Evolutionary conservation across 257 asterid genomes (phyloP), one percentile per base, ranked within the genome.

Genomic region (Schizonepeta tenuifolia): DNA sequence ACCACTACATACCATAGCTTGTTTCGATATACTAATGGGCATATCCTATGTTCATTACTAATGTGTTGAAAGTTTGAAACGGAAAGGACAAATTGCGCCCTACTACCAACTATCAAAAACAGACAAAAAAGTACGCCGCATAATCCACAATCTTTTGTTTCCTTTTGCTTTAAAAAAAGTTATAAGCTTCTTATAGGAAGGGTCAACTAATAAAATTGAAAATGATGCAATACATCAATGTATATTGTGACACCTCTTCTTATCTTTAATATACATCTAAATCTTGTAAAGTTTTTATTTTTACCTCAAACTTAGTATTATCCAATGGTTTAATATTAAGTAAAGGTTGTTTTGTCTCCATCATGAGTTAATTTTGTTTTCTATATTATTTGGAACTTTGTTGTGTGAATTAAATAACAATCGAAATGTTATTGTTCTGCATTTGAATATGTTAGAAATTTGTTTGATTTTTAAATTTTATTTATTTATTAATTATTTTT

Each of bases 111-210:
- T 57, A 58, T 33, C 41, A 28, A 38, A 62, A 72, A 60, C 7
- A n/a, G 70, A 68, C 79, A 60, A 75, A 60, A 38, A 38, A 50
- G 5, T 61, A 15, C 18, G 49, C 28, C 28, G 69, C 63, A 67
- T 67, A 49, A 58, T 67, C 69, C 79, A 67, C 70, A 44, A 74
- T 26, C 26, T 26, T 44, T 22, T 6, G 26, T 12, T 13, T 18
- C 17, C 50, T 41, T 31, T 59, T 14, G 58, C 54, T 59, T 51
- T 36, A 49, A 47, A n/a, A 31, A 60, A 60, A 60, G 66, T 50
- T 11, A n/a, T 20, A 62, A 24, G 43, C 74, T 58, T 57, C 64
- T 57, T 14, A 31, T 5, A 38, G 43, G 44, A 26, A 47, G 35
- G 58, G 50, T 47, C 28, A 22, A 10, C 10, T 17, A 38, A 38